A percentile compares a stretch with the other conserved stretches of the same genome.
Evolutionary conservation across 176 grass and related monocot species (phyloP).

Genomic region (Oryza punctata): DNA sequence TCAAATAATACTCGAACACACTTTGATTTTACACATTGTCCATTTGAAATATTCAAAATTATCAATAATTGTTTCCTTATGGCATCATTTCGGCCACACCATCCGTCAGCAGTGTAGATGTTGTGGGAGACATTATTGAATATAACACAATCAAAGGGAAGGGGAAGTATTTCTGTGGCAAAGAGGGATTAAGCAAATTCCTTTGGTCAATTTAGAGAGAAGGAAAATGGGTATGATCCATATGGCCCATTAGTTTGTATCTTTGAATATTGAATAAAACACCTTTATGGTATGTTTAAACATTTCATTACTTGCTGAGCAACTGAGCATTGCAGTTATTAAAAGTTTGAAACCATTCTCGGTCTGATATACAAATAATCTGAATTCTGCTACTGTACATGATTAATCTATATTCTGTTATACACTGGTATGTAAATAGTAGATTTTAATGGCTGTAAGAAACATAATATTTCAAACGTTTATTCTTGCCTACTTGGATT

Average conservation of each 20-base stretch:
- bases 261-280: constrained; percentile 19
- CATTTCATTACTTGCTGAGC: constrained; percentile 2
- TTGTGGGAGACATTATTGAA: constrained; percentile 84
- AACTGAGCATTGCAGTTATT: neutral
- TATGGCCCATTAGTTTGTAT: constrained; percentile 8
- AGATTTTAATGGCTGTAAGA: constrained; percentile 1
- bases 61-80: constrained; percentile 26
- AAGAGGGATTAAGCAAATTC: constrained; percentile 89
- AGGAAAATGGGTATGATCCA: constrained; percentile 71
- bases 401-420: neutral
- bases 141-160: constrained; percentile 64
- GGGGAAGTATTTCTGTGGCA: constrained; percentile 89
- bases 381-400: neutral
- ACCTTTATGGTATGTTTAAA: neutral
- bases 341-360: neutral
- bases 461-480: neutral
- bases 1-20: too few species aligned
- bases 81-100: constrained; percentile 73
- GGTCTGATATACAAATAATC: neutral
- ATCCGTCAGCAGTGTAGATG: constrained; percentile 77
- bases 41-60: constrained; percentile 17
- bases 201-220: constrained; percentile 83
- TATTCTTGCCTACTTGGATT: neutral
- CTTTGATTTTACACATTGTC: too few species aligned
- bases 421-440: neutral